A percentile compares a stretch with the other conserved stretches of the same genome.
Evolutionary conservation across 805 yeast genomes (phyloP).

Genomic region (Ascoidea rubescens): DNA sequence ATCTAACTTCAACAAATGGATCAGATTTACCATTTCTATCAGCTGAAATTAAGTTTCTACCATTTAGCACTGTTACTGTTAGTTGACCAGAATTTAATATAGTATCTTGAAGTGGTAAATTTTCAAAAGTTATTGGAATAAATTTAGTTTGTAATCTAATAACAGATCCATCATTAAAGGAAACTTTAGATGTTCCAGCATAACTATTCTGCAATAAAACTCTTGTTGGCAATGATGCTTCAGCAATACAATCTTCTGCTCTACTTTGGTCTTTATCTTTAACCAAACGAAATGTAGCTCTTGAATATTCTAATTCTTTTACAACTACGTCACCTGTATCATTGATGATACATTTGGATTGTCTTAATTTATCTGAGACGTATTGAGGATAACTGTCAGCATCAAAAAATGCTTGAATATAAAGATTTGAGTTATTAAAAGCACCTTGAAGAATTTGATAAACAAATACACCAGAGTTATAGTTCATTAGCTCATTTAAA

Average conservation of each 20-base stretch:
- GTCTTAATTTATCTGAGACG: conserved; percentile 34
- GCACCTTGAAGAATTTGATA: conserved; percentile 49
- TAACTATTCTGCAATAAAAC: conserved; percentile 56
- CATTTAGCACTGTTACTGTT: conserved; percentile 45
- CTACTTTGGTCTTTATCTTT: conserved; percentile 41
- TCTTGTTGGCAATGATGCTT: conserved; percentile 49
- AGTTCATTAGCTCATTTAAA: conserved; percentile 40
- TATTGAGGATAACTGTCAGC: conserved; percentile 53
- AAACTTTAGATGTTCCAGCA: conserved; percentile 40
- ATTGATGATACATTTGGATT: conserved; percentile 21
- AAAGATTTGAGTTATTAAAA: conserved; percentile 39
- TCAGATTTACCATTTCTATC: conserved; percentile 90
- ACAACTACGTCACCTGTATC: conserved; percentile 63
- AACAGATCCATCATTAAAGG: conserved; percentile 34
- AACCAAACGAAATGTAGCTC: conserved; percentile 44
- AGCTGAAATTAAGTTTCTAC: conserved; percentile 63
- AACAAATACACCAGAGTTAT: conserved; percentile 66
- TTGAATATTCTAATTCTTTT: conserved; percentile 67
- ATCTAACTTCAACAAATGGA: conserved; percentile 63
- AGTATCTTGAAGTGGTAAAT: conserved; percentile 62
- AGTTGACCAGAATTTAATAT: conserved; percentile 64
- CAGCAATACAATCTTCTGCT: conserved; percentile 44
- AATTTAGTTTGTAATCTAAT: conserved; percentile 54
- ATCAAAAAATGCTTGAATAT: conserved; percentile 68
- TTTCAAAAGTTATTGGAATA: conserved; percentile 55